Evolutionary conservation across 2,329 filamentous ascomycete species (phyloP), one percentile per base, ranked within the genome.

Genomic region (Xylariales sp.): DNA sequence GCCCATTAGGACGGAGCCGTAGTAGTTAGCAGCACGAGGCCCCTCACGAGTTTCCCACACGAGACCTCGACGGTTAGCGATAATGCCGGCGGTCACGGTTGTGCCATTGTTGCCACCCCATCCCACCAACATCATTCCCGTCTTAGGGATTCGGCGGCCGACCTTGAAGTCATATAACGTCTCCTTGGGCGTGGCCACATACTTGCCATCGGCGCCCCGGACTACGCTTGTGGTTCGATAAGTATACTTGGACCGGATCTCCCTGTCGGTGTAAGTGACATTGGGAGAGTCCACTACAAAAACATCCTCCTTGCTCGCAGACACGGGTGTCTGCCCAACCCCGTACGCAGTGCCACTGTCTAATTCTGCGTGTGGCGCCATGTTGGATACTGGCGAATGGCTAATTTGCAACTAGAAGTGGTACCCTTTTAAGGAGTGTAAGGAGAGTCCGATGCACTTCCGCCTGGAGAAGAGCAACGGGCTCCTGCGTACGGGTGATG

Each of bases 91-190:
- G 68, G 96, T 98, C 70, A 99, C 93, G 66, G 96, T 99, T 73
- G 93, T 93, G 73, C 96, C 96, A 80, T 99, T 99, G 89, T 99
- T 99, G 78, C 96, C 96, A 82, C 96, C 96, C 90, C 92, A 95
- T 72, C 96, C 96, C 74, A 99, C 95, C 73, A 99, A 88, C 96
- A 99, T 98, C 85, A 97, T 89, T 78, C 96, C 96, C 74, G 93
- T 89, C 87, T 95, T 97, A 82, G 94, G 93, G 68, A 98, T 88
- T 82, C 92, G 93, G 81, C 95, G 93, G 80, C 97, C 92, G 78
- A 96, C 93, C 87, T 97, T 97, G 91, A 99, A 98, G 86, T 97
- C 91, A 81, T 98, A 99, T 74, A 91, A 84, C 71, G 92, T 96
- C 83, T 97, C 92, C 82, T 92, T 92, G 77, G 96, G 96, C 69